Evolutionary conservation across 1,139 yeast species (phyloP), one percentile per base, ranked within the genome.

Genomic region (Meyerozyma elateridarum): DNA sequence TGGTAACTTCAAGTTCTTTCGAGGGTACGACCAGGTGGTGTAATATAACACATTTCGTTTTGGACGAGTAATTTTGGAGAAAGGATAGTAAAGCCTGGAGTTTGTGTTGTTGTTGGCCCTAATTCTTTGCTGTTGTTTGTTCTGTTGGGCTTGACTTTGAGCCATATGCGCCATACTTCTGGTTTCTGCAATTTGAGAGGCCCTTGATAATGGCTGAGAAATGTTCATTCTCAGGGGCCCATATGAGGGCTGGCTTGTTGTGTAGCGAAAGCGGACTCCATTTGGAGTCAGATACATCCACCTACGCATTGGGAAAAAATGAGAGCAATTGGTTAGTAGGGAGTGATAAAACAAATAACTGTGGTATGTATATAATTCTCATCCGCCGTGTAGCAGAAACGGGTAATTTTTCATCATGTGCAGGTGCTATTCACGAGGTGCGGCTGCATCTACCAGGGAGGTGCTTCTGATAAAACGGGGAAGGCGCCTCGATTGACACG

Each of bases 51-150:
- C 70, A 37, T 70, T 74, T 38, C 84, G 56, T 52, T 75, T 76
- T 5, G 85, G 84, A 39, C 84, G 62, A 2, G 85, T 84, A 33
- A 79, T 74, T 38, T 65, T 63, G 2, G 85, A 82, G 45, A 79
- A 75, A 15, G 61, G 66, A 43, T 73, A 71, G 39, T 63, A 65
- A 39, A 54, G 60, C 20, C 50, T 48, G 55, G 29, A 44, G 46
- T 25, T 38, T 35, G 27, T 40, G 48, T 25, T 38, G 36, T 15
- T 36, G 36, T 20, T 33, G 39, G n/a, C n/a, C n/a, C n/a, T n/a
- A n/a, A n/a, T n/a, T n/a, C n/a, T n/a, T 28, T 40, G 45, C 17
- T 44, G 39, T 16, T 30, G 39, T 26, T 42, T 49, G 19, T 27
- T 49, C 39, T 38, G 44, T 13, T 49, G 42, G 4, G 49, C 48